These are phyloP conservation scores for Dipodascopsis tothii DNA, from an alignment of 805 yeast species.

Conservation along the genomic window DNA sequence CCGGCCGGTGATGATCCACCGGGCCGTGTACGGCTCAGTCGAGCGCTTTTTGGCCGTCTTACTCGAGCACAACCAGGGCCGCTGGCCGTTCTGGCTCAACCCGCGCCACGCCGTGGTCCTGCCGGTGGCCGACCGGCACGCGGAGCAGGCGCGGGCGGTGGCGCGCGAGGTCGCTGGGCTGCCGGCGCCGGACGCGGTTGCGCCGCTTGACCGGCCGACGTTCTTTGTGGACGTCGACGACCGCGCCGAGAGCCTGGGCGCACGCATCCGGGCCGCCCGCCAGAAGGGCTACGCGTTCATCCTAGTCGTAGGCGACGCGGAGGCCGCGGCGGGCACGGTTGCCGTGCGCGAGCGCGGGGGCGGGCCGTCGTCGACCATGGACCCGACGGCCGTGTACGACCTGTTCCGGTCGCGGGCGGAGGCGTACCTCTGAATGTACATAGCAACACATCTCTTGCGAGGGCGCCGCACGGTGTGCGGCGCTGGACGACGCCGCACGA, in stretches of 20 bases:
- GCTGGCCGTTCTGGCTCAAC: constrained; percentile 96
- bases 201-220: constrained; percentile 50
- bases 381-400: too few species aligned
- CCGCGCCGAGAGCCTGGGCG: constrained; percentile 71
- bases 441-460: too few species aligned
- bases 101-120: constrained; percentile 83
- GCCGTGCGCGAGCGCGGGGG: constrained; percentile 62
- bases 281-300: constrained; percentile 68
- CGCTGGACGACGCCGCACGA: too few species aligned
- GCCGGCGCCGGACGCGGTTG: constrained; percentile 33
- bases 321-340: constrained; percentile 49
- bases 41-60: constrained; percentile 88
- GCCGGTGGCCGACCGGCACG: constrained; percentile 62
- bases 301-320: constrained; percentile 82
- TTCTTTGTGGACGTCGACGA: constrained; percentile 71
- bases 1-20: constrained; percentile 87
- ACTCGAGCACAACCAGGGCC: constrained; percentile 82
- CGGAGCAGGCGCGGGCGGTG: constrained; percentile 45
- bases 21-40: constrained; percentile 91
- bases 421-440: too few species aligned
- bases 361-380: too few species aligned
- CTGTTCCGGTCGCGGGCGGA: too few species aligned
- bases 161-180: constrained; percentile 36
- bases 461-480: too few species aligned
- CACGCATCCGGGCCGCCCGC: constrained; percentile 71